Evolutionary conservation across 2,329 filamentous ascomycete genomes (phyloP).

Genomic region (Sclerotinia borealis): DNA sequence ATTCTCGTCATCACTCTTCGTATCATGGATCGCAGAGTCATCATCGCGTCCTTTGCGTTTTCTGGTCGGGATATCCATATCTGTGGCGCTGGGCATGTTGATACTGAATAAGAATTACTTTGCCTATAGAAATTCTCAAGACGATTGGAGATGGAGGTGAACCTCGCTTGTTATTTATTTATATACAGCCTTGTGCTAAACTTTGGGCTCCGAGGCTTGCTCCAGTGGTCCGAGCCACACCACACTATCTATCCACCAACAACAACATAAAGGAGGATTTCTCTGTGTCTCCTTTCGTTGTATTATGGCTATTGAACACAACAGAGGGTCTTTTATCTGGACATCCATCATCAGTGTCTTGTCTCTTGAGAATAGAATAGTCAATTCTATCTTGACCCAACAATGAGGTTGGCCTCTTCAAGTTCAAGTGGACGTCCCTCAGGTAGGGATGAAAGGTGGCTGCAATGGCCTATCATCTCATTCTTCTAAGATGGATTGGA

Average conservation of each 20-base stretch:
- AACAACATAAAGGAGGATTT: not conserved
- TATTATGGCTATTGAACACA: too few species aligned
- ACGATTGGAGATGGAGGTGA: not conserved
- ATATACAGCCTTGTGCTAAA: conserved; percentile 11
- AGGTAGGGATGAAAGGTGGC: too few species aligned
- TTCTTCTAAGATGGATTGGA: too few species aligned
- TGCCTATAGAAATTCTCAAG: not conserved
- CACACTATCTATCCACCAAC: not conserved
- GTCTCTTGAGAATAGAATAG: too few species aligned
- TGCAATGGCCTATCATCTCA: too few species aligned
- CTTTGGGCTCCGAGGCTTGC: not conserved
- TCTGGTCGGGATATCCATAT: conserved; percentile 3
- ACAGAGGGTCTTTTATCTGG: too few species aligned
- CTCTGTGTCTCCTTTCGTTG: not conserved
- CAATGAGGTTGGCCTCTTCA: too few species aligned
- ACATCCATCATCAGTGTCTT: too few species aligned
- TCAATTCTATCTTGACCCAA: too few species aligned
- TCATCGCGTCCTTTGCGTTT: conserved; percentile 10
- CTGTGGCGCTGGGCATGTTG: not conserved
- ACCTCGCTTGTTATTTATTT: conserved; percentile 13
- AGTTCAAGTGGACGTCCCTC: too few species aligned
- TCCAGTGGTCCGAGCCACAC: not conserved
- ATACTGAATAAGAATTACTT: not conserved
- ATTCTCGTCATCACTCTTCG: not conserved
- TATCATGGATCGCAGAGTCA: not conserved